These are phyloP conservation scores for Cercospora zeae-maydis DNA, from an alignment of 2,329 filamentous ascomycete species.

Conservation along the genomic window DNA sequence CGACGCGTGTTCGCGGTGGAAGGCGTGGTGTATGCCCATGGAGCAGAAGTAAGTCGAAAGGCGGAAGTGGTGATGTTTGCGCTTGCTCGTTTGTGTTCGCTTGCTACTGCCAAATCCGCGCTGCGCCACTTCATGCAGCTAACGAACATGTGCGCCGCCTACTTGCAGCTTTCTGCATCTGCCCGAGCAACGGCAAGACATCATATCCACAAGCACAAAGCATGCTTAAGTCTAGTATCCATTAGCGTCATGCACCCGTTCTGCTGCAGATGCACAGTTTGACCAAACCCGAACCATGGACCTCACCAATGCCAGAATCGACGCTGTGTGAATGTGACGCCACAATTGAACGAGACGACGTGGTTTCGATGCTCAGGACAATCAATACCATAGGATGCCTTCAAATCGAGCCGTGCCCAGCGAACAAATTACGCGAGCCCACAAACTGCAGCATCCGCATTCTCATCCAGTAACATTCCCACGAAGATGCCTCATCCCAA, in stretches of 20 bases:
- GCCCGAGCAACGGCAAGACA: background rate
- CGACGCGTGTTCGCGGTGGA: background rate
- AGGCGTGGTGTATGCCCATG: background rate
- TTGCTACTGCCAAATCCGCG: background rate
- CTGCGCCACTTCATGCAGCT: background rate
- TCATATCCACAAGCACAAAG: background rate
- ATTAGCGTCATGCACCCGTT: too few relatives aligned
- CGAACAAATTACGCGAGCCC: background rate
- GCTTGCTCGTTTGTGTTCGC: background rate
- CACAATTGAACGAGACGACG: too few relatives aligned
- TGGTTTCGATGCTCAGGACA: too few relatives aligned
- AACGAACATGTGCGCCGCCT: background rate
- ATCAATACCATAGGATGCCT: background rate
- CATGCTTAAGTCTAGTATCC: too few relatives aligned
- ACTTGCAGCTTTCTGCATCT: background rate
- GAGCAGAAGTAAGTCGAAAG: background rate
- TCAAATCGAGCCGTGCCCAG: background rate
- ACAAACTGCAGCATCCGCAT: background rate
- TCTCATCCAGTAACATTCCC: background rate
- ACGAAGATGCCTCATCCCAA: slow-evolving; percentile 29
- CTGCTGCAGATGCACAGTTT: too few relatives aligned
- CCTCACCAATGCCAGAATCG: too few relatives aligned
- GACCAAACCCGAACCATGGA: too few relatives aligned
- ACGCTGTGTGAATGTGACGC: too few relatives aligned
- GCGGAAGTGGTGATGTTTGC: background rate